phyloP scores from a whole-genome alignment of 2,329 filamentous ascomycete species.

The Diaporthe caulivora region DNA sequence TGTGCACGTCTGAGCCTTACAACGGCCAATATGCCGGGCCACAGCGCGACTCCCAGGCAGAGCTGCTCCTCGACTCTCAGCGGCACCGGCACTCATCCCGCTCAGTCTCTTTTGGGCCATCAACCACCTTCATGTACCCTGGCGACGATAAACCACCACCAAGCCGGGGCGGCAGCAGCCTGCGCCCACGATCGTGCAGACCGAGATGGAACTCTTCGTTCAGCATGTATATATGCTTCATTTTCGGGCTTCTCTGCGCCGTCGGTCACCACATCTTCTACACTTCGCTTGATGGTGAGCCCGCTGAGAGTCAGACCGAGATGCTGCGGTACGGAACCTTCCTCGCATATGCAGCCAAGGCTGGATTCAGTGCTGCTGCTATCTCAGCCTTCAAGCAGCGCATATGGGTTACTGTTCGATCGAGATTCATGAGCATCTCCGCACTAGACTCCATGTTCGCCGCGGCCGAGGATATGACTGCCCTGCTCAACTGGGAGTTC shows the following conservation, averaged over 20 bases:
- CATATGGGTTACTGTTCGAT: constrained; percentile 46
- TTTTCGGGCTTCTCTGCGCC: constrained; percentile 52
- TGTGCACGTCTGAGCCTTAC: constrained; percentile 12
- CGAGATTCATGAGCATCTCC: constrained; percentile 43
- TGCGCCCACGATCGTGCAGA: constrained; percentile 9
- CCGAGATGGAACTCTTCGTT: constrained; percentile 42
- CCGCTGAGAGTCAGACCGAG: constrained; percentile 50
- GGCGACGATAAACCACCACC: constrained; percentile 17
- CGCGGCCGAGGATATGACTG: constrained; percentile 51
- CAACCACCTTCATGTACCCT: constrained; percentile 12
- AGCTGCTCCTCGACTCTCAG: constrained; percentile 14
- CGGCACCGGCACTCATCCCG: constrained; percentile 7
- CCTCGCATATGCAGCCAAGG: constrained; percentile 55
- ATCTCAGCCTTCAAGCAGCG: constrained; percentile 45
- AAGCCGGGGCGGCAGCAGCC: background rate
- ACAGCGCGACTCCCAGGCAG: constrained; percentile 29
- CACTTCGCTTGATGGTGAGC: constrained; percentile 47
- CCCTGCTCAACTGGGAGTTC: constrained; percentile 66
- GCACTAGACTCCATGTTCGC: constrained; percentile 52
- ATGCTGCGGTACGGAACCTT: constrained; percentile 56
- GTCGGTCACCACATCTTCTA: constrained; percentile 55
- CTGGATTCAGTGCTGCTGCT: constrained; percentile 52
- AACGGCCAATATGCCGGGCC: background rate
- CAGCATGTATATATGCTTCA: constrained; percentile 52
- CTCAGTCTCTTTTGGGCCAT: constrained; percentile 33